Percentiles rank a stretch among this genome's conserved stretches.
These are phyloP conservation scores for Paxillus ammoniavirescens DNA, from an alignment of 768 basidiomycete species.

Conservation along the genomic window DNA sequence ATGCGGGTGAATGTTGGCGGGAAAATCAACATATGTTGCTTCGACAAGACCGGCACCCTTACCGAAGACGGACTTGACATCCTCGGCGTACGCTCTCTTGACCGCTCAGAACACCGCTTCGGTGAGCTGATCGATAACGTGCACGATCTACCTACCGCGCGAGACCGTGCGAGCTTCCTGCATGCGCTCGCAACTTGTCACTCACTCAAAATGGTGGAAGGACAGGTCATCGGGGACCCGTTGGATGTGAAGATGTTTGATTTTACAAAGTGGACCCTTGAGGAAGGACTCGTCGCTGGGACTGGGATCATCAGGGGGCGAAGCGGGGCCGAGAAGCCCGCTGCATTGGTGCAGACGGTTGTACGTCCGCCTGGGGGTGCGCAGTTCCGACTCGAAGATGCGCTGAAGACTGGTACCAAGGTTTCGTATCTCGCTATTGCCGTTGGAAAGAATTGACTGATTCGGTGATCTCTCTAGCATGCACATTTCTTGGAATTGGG, in stretches of 20 bases:
- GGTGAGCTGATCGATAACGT: conserved; percentile 88
- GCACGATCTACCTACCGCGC: conserved; percentile 73
- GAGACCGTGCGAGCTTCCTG: conserved; percentile 78
- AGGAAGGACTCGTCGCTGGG: conserved; percentile 79
- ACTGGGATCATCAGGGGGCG: conserved; percentile 70
- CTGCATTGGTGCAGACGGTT: conserved; percentile 93
- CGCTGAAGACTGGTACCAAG: conserved; percentile 78
- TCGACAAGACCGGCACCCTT: conserved; percentile 98
- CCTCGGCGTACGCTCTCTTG: conserved; percentile 85
- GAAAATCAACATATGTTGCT: conserved; percentile 95
- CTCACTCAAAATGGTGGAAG: conserved; percentile 87
- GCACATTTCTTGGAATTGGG: conserved; percentile 97
- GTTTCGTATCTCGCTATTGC: conserved; percentile 38
- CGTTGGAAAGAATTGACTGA: conserved; percentile 1
- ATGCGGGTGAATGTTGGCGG: conserved; percentile 94
- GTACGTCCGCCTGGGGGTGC: conserved; percentile 95
- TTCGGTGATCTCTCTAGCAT: conserved; percentile 49
- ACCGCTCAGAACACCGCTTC: conserved; percentile 73
- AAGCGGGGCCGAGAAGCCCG: conserved; percentile 62
- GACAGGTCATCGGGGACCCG: conserved; percentile 90
- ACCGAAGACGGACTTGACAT: conserved; percentile 99
- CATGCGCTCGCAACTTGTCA: conserved; percentile 97
- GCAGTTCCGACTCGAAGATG: conserved; percentile 90
- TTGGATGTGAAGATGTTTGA: conserved; percentile 98
- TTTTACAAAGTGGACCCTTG: conserved; percentile 93